Base-by-base conservation (phyloP, 495 filamentous ascomycete species). In the Penicillium maclennaniae region DNA sequence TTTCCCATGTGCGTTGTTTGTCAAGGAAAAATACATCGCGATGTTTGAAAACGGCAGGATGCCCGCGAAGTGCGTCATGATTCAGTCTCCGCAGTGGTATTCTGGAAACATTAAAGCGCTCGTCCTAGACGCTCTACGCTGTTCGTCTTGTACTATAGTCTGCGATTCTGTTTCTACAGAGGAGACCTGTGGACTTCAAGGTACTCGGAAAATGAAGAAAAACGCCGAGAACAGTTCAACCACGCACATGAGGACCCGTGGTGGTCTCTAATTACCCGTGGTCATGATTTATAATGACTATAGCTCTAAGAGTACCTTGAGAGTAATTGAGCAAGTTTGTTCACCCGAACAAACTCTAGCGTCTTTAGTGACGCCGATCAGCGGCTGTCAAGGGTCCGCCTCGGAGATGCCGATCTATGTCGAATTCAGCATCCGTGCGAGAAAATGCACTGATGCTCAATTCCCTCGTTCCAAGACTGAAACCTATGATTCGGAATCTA, bases 241-340 rank as follows among this genome's bases (percentile, higher is more conserved):
- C 10, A 26, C 17, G 7, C 19, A 26, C 2, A 26, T n/a, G 19
- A 23, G 17, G 14, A 26, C 42, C 19, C 16, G 40, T 21, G n/a
- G 41, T 21, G 7, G 25, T 43, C 25, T 17, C 12, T 7, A 3
- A 31, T 8, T 31, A 23, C 23, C 23, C 23, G 5, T 23, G 2
- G 23, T 23, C 2, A 23, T 23, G n/a, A 23, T 23, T 23, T 23
- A 2, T 5, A 23, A 23, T 23, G 2, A 23, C 23, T 23, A 2
- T 23, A 31, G 27, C 4, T 31, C 7, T 12, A 34, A 10, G 31
- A 56, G 65, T 55, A 69, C 68, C 68, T 63, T 71, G 70, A 73
- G 70, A 44, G 56, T 50, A 49, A 69, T 73, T 73, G 70, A 71
- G 70, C 56, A 67, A 48, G 46, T 71, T 71, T 66, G 47, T 34